Evolutionary conservation across 805 yeast genomes (phyloP).

Genomic region (Aciculoconidium aculeatum): DNA sequence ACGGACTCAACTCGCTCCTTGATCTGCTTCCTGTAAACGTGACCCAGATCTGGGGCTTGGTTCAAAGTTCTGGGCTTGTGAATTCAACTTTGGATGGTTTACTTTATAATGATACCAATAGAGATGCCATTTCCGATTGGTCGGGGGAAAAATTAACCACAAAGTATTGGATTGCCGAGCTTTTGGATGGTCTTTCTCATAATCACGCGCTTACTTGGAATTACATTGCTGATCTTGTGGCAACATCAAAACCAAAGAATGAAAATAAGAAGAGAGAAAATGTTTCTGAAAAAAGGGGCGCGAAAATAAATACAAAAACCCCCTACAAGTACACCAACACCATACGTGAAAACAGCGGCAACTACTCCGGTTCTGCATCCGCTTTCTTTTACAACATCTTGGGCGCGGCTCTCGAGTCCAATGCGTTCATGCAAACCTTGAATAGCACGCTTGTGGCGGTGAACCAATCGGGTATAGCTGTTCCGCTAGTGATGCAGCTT

Average conservation of each 20-base stretch:
- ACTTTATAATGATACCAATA: slow-evolving; percentile 25
- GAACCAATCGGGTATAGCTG: slow-evolving; percentile 24
- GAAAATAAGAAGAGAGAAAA: slow-evolving; percentile 11
- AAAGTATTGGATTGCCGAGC: slow-evolving; percentile 24
- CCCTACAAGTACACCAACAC: slow-evolving; percentile 11
- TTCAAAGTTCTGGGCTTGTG: slow-evolving; percentile 24
- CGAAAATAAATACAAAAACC: slow-evolving; percentile 5
- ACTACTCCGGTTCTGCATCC: slow-evolving; percentile 24
- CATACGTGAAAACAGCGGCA: too few relatives aligned
- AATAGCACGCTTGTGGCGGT: slow-evolving; percentile 23
- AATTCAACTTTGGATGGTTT: slow-evolving; percentile 18
- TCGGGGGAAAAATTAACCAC: slow-evolving; percentile 21
- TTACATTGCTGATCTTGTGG: slow-evolving; percentile 24
- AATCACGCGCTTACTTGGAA: slow-evolving; percentile 25
- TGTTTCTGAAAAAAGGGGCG: slow-evolving; percentile 7
- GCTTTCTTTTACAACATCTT: slow-evolving; percentile 27
- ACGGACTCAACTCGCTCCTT: neutral
- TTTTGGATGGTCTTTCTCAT: slow-evolving; percentile 28
- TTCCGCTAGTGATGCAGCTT: slow-evolving; percentile 21
- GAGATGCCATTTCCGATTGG: slow-evolving; percentile 18
- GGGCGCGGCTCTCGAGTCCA: slow-evolving; percentile 5
- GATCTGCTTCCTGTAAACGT: slow-evolving; percentile 14
- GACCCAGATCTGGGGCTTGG: slow-evolving; percentile 15
- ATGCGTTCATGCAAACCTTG: slow-evolving; percentile 10
- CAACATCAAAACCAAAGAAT: slow-evolving; percentile 24